Conservation (phyloP, 257 asterid species). For the Nicotiana attenuata region DNA sequence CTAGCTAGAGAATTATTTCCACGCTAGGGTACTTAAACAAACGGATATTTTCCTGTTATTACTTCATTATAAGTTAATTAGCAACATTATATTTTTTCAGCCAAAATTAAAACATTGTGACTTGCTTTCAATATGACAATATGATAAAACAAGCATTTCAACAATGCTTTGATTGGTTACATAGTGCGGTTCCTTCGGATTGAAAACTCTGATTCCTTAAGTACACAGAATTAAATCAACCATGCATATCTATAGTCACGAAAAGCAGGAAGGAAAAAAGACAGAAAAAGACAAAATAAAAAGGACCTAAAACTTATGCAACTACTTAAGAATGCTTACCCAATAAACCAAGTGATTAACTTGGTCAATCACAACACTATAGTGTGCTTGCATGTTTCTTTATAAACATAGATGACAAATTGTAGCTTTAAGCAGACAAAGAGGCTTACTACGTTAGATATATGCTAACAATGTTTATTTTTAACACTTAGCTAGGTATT, state of each 20-base stretch:
- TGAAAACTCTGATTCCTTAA: too few relatives aligned
- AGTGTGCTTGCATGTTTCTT: not conserved
- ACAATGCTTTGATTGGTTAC: too few relatives aligned
- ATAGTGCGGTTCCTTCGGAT: too few relatives aligned
- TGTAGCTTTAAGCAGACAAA: not conserved
- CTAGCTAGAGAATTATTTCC: too few relatives aligned
- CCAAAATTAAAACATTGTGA: too few relatives aligned
- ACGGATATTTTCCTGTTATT: too few relatives aligned
- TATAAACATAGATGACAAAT: not conserved
- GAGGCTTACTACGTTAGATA: not conserved
- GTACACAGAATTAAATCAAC: not conserved
- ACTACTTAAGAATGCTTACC: not conserved
- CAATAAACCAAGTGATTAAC: not conserved
- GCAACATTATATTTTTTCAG: too few relatives aligned
- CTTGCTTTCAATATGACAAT: too few relatives aligned
- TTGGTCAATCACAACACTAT: not conserved
- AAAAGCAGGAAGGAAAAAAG: not conserved
- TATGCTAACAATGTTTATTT: not conserved
- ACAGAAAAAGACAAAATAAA: not conserved
- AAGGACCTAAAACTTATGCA: not conserved
- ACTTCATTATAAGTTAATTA: too few relatives aligned
- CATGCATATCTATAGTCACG: not conserved
- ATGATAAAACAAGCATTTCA: too few relatives aligned
- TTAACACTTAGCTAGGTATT: not conserved
- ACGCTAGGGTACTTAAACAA: too few relatives aligned